Evolutionary conservation across 169 alveolate genomes (phyloP).

Genomic region (Condylostoma magnum): DNA sequence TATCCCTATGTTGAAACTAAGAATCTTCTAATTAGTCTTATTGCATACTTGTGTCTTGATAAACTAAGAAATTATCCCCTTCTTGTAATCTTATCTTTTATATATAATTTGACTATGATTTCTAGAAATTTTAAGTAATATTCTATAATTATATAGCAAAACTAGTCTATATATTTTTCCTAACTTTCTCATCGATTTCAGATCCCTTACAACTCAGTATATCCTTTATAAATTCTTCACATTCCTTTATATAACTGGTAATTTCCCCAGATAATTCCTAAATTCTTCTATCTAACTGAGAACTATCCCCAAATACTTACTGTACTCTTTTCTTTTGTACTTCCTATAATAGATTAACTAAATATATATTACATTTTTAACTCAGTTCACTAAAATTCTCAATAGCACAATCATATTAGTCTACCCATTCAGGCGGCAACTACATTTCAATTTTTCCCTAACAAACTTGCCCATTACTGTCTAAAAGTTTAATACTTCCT

Average conservation of each 20-base stretch:
- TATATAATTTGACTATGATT: constrained; percentile 21
- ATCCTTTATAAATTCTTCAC: constrained; percentile 21
- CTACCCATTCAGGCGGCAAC: constrained; percentile 60
- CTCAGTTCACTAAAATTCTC: constrained; percentile 34
- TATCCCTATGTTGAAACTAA: constrained; percentile 32
- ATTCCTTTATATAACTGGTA: neutral
- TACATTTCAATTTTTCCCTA: neutral
- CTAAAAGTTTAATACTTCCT: no score
- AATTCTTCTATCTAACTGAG: constrained; percentile 24
- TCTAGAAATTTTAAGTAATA: constrained; percentile 18
- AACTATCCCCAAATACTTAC: constrained; percentile 43
- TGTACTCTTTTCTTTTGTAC: constrained; percentile 31
- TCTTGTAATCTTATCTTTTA: constrained; percentile 39
- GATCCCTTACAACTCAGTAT: constrained; percentile 15
- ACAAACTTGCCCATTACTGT: no score
- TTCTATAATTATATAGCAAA: constrained; percentile 15
- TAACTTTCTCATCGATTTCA: constrained; percentile 11
- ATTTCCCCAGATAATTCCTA: neutral
- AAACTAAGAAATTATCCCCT: neutral
- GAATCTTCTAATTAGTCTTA: neutral
- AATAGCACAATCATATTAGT: constrained; percentile 35
- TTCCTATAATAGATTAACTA: constrained; percentile 23
- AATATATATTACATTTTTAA: neutral
- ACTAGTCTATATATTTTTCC: constrained; percentile 30
- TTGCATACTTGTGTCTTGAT: neutral